Conservation (phyloP, 176 grass and related monocot genomes). For the Zea luxurians region DNA sequence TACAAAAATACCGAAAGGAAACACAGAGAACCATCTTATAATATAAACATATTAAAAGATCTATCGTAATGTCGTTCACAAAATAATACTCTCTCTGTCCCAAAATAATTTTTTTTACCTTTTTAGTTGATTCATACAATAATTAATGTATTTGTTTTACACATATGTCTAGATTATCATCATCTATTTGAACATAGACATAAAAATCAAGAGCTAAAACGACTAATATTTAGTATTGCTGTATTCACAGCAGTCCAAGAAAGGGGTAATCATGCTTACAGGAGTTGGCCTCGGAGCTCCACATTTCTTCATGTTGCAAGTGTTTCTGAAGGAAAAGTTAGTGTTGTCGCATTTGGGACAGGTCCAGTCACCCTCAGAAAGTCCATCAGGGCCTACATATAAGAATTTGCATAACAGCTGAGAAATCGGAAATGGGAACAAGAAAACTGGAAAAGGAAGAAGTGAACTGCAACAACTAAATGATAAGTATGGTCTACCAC, state of each 20-base stretch:
- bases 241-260: background rate
- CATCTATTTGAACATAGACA: no score
- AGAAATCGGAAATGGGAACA: background rate
- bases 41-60: background rate
- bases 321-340: slow-evolving; percentile 88
- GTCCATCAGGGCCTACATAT: slow-evolving; percentile 79
- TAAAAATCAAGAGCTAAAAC: no score
- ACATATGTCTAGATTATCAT: no score
- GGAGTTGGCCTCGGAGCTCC: slow-evolving; percentile 64
- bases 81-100: background rate
- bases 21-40: background rate
- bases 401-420: slow-evolving; percentile 11
- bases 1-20: background rate
- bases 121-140: no score
- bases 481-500: background rate
- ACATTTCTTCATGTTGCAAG: slow-evolving; percentile 99
- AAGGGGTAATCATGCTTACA: slow-evolving; percentile 43
- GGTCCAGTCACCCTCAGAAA: slow-evolving; percentile 82
- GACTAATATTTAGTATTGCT: background rate
- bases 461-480: background rate
- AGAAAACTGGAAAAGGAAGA: background rate
- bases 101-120: no score
- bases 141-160: no score
- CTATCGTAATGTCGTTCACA: no score
- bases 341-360: slow-evolving; percentile 89